Percentiles rank a stretch among this genome's conserved stretches.
Evolutionary conservation across 2,329 filamentous ascomycete genomes (phyloP).

Genomic region (Curvularia verruculosa): DNA sequence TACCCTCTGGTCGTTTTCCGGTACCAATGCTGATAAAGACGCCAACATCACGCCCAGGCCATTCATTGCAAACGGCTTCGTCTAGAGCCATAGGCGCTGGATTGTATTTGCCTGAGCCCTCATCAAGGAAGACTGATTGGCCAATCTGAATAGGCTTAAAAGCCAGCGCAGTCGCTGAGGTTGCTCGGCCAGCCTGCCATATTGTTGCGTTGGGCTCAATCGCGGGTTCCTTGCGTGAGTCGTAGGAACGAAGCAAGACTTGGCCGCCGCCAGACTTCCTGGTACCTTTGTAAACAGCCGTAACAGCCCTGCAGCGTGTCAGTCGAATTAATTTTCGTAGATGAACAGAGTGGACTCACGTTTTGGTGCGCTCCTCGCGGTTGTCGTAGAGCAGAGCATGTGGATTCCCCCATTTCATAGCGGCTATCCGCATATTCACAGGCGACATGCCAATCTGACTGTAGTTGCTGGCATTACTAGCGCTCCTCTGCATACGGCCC

Average conservation of each 20-base stretch:
- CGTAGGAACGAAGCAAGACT: constrained; percentile 86
- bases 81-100: constrained; percentile 84
- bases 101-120: constrained; percentile 90
- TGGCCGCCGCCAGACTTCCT: constrained; percentile 66
- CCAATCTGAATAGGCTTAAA: constrained; percentile 97
- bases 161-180: constrained; percentile 84
- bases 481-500: constrained; percentile 60
- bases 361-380: constrained; percentile 85
- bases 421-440: constrained; percentile 55
- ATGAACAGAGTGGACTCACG: constrained; percentile 63
- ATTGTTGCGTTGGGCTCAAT: constrained; percentile 94
- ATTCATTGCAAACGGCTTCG: constrained; percentile 90
- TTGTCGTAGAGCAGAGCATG: constrained; percentile 88
- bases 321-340: constrained; percentile 11
- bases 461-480: constrained; percentile 81
- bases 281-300: constrained; percentile 87
- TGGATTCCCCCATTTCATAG: constrained; percentile 74
- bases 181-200: constrained; percentile 97
- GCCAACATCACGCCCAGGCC: constrained; percentile 90
- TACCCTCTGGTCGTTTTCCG: constrained; percentile 78
- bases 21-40: constrained; percentile 96
- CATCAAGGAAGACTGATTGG: constrained; percentile 91
- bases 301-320: constrained; percentile 71
- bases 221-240: constrained; percentile 87
- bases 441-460: constrained; percentile 76